Evolutionary conservation across 805 yeast species (phyloP).

Genomic region (Kregervanrija delftensis): DNA sequence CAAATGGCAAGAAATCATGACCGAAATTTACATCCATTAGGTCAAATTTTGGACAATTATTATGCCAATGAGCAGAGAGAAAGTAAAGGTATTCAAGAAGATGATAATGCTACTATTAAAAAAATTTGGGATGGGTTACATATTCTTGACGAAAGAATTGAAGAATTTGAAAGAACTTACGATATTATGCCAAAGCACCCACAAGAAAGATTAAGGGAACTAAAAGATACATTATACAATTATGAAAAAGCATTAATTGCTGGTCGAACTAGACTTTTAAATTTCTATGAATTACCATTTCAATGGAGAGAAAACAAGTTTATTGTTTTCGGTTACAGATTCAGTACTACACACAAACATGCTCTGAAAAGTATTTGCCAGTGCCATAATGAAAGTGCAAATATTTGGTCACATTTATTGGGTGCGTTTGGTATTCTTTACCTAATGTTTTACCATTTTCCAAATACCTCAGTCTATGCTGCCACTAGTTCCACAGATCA

Average conservation of each 20-base stretch:
- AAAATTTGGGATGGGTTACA: conserved; percentile 30
- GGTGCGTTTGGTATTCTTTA: conserved; percentile 60
- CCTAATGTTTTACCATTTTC: conserved; percentile 55
- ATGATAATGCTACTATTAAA: conserved; percentile 8
- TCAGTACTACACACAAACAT: conserved; percentile 53
- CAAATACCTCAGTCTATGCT: conserved; percentile 45
- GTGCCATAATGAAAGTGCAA: conserved; percentile 81
- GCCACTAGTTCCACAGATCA: conserved; percentile 35
- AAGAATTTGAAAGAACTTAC: conserved; percentile 30
- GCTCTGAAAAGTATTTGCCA: conserved; percentile 55
- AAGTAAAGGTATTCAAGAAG: conserved; percentile 8
- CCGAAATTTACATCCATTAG: conserved; percentile 21
- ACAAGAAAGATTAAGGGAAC: conserved; percentile 20
- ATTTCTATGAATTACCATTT: conserved; percentile 82
- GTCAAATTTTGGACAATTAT: conserved; percentile 24
- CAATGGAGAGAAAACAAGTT: conserved; percentile 92
- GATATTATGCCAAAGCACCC: conserved; percentile 24
- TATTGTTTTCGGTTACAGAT: conserved; percentile 80
- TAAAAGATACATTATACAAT: conserved; percentile 35
- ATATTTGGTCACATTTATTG: conserved; percentile 86
- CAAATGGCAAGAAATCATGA: conserved; percentile 19
- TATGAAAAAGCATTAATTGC: conserved; percentile 38
- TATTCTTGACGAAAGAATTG: conserved; percentile 33
- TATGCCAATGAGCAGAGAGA: conserved; percentile 17
- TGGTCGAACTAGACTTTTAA: conserved; percentile 46